Evolutionary conservation across 805 yeast genomes (phyloP).

Genomic region (Blastobotrys peoriensis): DNA sequence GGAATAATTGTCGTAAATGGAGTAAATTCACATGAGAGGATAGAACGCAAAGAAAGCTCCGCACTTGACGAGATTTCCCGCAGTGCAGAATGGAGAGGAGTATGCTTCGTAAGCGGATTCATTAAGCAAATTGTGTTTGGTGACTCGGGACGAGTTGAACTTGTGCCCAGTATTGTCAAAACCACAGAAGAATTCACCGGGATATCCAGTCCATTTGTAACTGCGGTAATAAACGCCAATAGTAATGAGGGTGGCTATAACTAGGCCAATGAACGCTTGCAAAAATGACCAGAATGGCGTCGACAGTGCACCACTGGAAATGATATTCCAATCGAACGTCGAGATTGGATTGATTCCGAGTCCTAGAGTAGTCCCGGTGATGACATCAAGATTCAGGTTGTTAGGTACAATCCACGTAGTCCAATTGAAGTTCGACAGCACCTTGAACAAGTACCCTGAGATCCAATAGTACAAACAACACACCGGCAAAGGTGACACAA

Average conservation of each 20-base stretch:
- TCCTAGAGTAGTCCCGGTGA: slow-evolving; percentile 47
- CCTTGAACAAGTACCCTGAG: slow-evolving; percentile 59
- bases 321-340: slow-evolving; percentile 40
- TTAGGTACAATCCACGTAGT: slow-evolving; percentile 52
- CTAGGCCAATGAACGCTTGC: slow-evolving; percentile 5
- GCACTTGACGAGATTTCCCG: slow-evolving; percentile 47
- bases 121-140: slow-evolving; percentile 40
- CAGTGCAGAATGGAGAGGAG: slow-evolving; percentile 54
- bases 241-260: slow-evolving; percentile 36
- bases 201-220: slow-evolving; percentile 54
- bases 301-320: slow-evolving; percentile 37
- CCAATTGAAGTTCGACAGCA: slow-evolving; percentile 59
- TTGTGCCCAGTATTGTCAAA: slow-evolving; percentile 47
- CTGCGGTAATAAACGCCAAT: slow-evolving; percentile 44
- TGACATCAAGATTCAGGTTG: slow-evolving; percentile 41
- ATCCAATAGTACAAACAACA: slow-evolving; percentile 58
- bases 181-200: slow-evolving; percentile 46
- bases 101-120: slow-evolving; percentile 39
- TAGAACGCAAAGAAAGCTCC: slow-evolving; percentile 49
- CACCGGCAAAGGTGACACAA: slow-evolving; percentile 36
- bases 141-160: slow-evolving; percentile 32
- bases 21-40: slow-evolving; percentile 47
- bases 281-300: slow-evolving; percentile 37
- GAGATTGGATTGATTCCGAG: slow-evolving; percentile 43
- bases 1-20: slow-evolving; percentile 5